A percentile compares a stretch with the other conserved stretches of the same genome.
Conservation (phyloP, 257 asterid species). For the Nicotiana obtusifolia region DNA sequence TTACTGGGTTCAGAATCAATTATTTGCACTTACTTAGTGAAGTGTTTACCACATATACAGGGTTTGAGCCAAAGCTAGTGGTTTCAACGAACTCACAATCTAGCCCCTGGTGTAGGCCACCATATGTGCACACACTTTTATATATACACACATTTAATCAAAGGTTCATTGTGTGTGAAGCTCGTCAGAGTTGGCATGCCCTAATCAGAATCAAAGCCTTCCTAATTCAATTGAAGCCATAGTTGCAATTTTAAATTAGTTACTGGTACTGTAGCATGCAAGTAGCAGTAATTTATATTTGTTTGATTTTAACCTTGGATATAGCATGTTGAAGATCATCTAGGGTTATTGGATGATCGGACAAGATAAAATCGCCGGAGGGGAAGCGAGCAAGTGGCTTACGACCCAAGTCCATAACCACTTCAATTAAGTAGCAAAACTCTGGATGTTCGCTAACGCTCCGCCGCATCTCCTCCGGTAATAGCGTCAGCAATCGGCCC, state of each 20-base stretch:
- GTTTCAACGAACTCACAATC: no score
- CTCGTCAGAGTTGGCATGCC: neutral
- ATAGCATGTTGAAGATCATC: slow-evolving; percentile 69
- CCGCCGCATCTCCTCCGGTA: slow-evolving; percentile 86
- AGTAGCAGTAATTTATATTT: neutral
- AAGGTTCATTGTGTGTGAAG: neutral
- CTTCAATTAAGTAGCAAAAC: slow-evolving; percentile 67
- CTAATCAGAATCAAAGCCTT: neutral
- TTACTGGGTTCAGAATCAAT: no score
- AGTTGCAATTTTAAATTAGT: neutral
- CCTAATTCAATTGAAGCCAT: neutral
- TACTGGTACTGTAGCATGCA: neutral
- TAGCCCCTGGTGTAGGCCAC: neutral
- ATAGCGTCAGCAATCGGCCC: slow-evolving; percentile 53
- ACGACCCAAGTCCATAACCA: slow-evolving; percentile 94
- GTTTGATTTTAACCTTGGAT: slow-evolving; percentile 41
- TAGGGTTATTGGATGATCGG: slow-evolving; percentile 56
- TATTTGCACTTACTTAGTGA: no score
- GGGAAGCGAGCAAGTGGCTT: slow-evolving; percentile 93
- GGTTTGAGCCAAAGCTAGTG: no score
- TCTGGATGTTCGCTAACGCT: slow-evolving; percentile 66
- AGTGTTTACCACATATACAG: no score
- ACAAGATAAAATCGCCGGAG: slow-evolving; percentile 76
- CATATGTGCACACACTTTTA: neutral
- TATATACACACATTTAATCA: no score